Evolutionary conservation across 306 rosid genomes (phyloP), one percentile per base, ranked within the genome.

Genomic region (Rosa chinensis): DNA sequence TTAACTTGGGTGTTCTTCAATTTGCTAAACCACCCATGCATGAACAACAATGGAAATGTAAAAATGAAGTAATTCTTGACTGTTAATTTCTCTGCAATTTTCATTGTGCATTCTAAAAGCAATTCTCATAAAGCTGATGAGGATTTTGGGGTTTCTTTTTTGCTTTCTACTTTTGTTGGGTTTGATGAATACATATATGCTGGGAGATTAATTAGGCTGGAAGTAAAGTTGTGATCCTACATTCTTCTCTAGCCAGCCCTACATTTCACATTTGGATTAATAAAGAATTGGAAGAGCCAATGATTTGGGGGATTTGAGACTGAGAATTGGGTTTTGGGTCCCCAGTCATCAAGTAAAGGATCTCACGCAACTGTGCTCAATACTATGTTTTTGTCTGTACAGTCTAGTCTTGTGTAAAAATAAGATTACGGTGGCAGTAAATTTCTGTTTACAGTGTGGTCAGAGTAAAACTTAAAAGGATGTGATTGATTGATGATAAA

Each of bases 11-110:
- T 32, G 80, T 3, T 78, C 32, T 28, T 62, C 58, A 16, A 74
- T 58, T 58, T 47, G 49, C 74, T 43, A 49, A 68, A 64, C 66
- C 23, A 35, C 53, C 43, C 10, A 18, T 66, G 25, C 10, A 18
- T 66, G 25, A 47, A 77, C 37, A 32, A 17, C 43, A 72, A 45
- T 14, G 61, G 23, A 82, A 77, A 47, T 76, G 84, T 71, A 83
- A 69, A 79, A 39, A 0, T 20, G 35, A 12, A 28, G 48, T 62
- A 11, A 35, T 61, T 35, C 9, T 39, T 49, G 17, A 58, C 53
- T 44, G 21, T 32, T 56, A 23, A 18, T 8, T 10, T 28, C 21
- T 61, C 73, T 37, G n/a, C 42, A 32, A n/a, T 18, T 59, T 0
- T 5, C 1, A 8, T 82, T 12, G 1, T 1, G 50, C 28, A 6